phyloP scores from a whole-genome alignment of 306 rosid species.

The Rosa persica region DNA sequence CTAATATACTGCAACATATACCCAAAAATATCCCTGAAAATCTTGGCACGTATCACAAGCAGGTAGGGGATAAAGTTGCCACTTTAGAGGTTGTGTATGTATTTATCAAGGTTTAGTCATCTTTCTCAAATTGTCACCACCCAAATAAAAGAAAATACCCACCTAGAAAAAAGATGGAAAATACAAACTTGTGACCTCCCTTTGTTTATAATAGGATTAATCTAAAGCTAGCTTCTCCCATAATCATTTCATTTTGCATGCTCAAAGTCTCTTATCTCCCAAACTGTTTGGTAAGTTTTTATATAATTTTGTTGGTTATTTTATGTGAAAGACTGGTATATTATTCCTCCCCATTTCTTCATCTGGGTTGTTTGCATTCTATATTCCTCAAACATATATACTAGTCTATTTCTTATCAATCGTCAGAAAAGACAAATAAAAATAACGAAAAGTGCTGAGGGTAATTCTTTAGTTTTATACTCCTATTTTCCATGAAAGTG shows the following conservation, averaged over 20 bases:
- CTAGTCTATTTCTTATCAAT: not conserved
- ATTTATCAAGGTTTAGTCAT: constrained; percentile 38
- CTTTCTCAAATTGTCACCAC: constrained; percentile 25
- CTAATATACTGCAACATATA: not conserved
- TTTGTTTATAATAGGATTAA: constrained; percentile 31
- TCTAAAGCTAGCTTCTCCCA: constrained; percentile 41
- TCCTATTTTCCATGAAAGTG: not conserved
- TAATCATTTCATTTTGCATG: constrained; percentile 42
- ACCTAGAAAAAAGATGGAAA: not conserved
- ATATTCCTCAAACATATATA: constrained; percentile 13
- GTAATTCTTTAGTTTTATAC: not conserved
- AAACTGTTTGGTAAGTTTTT: constrained; percentile 19
- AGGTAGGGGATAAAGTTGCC: constrained; percentile 22
- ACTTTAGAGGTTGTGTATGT: not conserved
- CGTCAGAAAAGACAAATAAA: not conserved
- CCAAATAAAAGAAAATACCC: not conserved
- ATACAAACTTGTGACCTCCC: constrained; percentile 15
- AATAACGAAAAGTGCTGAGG: not conserved
- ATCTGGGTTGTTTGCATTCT: constrained; percentile 42
- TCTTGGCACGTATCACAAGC: constrained; percentile 13
- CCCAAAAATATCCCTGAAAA: constrained; percentile 23
- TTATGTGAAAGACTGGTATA: constrained; percentile 3
- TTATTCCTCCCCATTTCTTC: constrained; percentile 39
- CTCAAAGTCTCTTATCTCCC: constrained; percentile 33
- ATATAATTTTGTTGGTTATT: constrained; percentile 4